Conservation (phyloP, 2,329 filamentous ascomycete species). For the Fusarium mexicanum region DNA sequence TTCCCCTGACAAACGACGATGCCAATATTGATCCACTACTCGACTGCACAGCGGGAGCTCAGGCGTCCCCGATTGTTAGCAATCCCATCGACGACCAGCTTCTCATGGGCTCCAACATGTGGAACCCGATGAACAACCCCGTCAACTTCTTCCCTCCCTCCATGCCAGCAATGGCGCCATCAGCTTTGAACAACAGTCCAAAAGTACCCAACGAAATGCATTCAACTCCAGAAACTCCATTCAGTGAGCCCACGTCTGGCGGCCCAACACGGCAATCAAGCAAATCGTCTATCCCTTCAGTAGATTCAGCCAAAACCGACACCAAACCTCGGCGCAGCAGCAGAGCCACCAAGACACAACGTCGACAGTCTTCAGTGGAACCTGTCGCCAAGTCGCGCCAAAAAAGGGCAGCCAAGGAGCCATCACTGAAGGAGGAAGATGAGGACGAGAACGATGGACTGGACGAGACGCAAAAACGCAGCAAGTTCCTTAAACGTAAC, state of each 20-base stretch:
- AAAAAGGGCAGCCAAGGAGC: not conserved
- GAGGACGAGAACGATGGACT: conserved; percentile 21
- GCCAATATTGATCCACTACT: conserved; percentile 34
- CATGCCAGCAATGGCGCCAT: not conserved
- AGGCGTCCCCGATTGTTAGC: not conserved
- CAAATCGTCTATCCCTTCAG: conserved; percentile 28
- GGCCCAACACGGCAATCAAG: conserved; percentile 29
- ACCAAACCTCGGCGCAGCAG: not conserved
- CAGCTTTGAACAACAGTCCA: conserved; percentile 6
- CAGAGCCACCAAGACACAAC: not conserved
- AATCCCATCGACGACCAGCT: conserved; percentile 1
- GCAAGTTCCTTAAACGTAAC: conserved; percentile 74
- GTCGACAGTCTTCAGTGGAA: not conserved
- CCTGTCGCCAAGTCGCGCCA: not conserved
- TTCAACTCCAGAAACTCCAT: conserved; percentile 14
- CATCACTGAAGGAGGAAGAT: conserved; percentile 21
- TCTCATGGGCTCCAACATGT: conserved; percentile 7
- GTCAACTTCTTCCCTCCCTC: not conserved
- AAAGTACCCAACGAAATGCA: not conserved
- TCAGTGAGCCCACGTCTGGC: not conserved
- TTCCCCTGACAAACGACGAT: not conserved
- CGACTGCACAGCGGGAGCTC: not conserved
- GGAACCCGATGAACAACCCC: conserved; percentile 8
- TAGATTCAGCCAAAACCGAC: not conserved
- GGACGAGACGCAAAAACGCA: conserved; percentile 55